Conservation (phyloP, 129 eudicot genomes). For the Scalesia atractyloides region DNA sequence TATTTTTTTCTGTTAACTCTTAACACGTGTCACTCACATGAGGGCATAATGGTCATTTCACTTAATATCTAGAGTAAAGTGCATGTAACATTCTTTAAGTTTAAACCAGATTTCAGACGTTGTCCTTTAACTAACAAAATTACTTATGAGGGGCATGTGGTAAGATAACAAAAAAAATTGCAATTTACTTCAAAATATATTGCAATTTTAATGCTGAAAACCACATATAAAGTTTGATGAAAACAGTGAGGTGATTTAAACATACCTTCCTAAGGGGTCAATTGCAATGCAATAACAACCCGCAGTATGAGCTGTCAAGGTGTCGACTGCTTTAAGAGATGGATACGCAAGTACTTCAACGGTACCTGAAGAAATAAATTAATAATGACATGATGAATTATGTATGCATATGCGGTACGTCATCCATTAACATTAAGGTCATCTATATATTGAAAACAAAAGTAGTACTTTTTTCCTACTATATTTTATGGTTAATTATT, state of each 20-base stretch:
- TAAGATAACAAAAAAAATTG: neutral
- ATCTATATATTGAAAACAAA: neutral
- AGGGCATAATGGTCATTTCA: no score
- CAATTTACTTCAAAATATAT: no score
- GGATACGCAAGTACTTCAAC: conserved; percentile 97
- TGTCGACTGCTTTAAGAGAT: conserved; percentile 74
- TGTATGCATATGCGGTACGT: neutral
- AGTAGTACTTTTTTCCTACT: neutral
- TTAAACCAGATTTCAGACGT: no score
- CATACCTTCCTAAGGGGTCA: conserved; percentile 89
- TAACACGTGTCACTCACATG: no score
- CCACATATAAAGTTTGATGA: neutral
- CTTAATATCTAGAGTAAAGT: no score
- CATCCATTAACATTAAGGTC: neutral
- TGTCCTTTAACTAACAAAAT: no score
- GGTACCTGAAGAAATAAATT: conserved; percentile 50
- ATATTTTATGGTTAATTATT: neutral
- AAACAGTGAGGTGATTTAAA: neutral
- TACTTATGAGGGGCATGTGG: no score
- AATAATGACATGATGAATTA: neutral
- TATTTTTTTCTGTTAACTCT: no score
- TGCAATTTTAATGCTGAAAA: neutral
- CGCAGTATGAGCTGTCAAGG: conserved; percentile 97
- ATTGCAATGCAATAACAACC: conserved; percentile 99
- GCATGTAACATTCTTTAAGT: no score